phyloP scores from a whole-genome alignment of 2,329 filamentous ascomycete genomes.

The Ciborinia camelliae region DNA sequence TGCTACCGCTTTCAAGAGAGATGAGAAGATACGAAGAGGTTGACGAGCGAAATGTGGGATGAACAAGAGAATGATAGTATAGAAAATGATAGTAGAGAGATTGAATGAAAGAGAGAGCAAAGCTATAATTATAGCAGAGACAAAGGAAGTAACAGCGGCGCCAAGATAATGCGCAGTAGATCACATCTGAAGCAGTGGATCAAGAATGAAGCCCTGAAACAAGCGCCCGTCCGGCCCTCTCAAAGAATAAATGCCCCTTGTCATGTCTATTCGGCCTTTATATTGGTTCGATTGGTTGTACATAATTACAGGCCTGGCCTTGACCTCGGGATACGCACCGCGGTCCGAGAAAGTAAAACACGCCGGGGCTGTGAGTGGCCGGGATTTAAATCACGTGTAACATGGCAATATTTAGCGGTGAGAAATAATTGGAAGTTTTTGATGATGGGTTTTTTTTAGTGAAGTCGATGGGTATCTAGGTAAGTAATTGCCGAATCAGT shows the following conservation, averaged over 20 bases:
- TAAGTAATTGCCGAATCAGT: slow-evolving; percentile 3
- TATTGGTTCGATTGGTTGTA: slow-evolving; percentile 9
- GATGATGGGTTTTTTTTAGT: background rate
- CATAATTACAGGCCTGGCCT: background rate
- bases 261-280: background rate
- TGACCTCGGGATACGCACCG: background rate
- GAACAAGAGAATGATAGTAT: background rate
- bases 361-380: slow-evolving; percentile 4
- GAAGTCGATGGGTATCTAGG: background rate
- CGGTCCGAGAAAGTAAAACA: slow-evolving; percentile 11
- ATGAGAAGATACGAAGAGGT: background rate
- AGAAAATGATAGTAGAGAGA: slow-evolving; percentile 9
- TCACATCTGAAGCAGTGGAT: slow-evolving; percentile 17
- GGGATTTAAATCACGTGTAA: background rate
- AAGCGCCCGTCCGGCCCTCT: slow-evolving; percentile 13
- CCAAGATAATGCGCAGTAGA: slow-evolving; percentile 17
- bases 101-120: slow-evolving; percentile 12
- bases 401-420: slow-evolving; percentile 5
- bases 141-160: slow-evolving; percentile 13
- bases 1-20: background rate
- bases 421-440: background rate
- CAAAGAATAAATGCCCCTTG: slow-evolving; percentile 4
- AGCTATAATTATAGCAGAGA: background rate
- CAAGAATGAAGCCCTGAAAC: slow-evolving; percentile 17
- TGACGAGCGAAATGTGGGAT: slow-evolving; percentile 1